Evolutionary conservation across 164 flowering plant genomes (phyloP).

Genomic region (Liriodendron chinense): DNA sequence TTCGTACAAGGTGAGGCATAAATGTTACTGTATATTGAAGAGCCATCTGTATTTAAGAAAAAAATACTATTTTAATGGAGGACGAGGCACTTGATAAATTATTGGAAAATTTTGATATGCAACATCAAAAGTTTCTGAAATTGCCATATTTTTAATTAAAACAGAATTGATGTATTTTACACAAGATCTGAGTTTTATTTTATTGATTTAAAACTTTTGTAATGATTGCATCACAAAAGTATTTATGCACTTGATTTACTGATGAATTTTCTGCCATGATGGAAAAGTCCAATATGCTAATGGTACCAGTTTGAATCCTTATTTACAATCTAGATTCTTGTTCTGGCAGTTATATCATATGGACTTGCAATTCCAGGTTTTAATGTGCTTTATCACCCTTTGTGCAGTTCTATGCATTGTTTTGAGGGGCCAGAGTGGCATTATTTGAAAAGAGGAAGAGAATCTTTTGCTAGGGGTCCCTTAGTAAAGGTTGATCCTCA

Average conservation of each 20-base stretch:
- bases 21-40: neutral
- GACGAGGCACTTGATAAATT: too few relatives aligned
- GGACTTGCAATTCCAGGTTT: neutral
- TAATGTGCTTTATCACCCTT: neutral
- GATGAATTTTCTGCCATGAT: neutral
- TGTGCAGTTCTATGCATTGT: slow-evolving; percentile 91
- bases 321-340: neutral
- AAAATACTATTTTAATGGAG: too few relatives aligned
- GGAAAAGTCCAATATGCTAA: neutral
- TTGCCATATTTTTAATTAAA: neutral
- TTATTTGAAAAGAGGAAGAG: slow-evolving; percentile 87
- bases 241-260: neutral
- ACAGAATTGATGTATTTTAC: neutral
- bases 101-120: too few relatives aligned
- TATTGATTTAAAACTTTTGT: neutral
- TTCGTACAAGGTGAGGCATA: slow-evolving; percentile 69
- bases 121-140: neutral
- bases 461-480: slow-evolving; percentile 91
- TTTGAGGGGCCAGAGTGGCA: slow-evolving; percentile 98
- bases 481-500: slow-evolving; percentile 85
- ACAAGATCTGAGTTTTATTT: neutral
- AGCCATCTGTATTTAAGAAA: neutral
- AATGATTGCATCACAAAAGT: too few relatives aligned
- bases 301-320: neutral
- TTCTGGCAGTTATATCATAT: neutral